Percentiles rank a stretch among this genome's conserved stretches.
These are phyloP conservation scores for Dissophora ornata DNA, from an alignment of 192 early-diverging fungal species.

Conservation along the genomic window DNA sequence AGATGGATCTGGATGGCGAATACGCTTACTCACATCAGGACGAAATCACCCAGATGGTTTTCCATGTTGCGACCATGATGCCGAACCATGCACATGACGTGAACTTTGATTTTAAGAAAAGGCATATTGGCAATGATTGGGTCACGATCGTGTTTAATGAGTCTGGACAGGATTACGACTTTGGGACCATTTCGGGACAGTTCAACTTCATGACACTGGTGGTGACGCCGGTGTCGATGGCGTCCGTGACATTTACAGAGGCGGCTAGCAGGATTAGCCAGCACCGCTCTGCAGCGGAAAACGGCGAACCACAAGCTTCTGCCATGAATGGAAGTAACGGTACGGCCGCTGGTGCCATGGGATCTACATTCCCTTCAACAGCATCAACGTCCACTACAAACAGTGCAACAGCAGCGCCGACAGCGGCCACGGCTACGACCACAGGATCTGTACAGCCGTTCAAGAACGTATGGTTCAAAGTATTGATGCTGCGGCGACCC, in stretches of 20 bases:
- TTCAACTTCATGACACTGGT: slow-evolving; percentile 98
- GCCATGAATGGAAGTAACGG: no score
- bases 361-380: background rate
- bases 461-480: slow-evolving; percentile 66
- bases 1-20: slow-evolving; percentile 85
- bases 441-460: slow-evolving; percentile 26
- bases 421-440: background rate
- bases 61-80: slow-evolving; percentile 96
- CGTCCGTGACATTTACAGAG: slow-evolving; percentile 39
- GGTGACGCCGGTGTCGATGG: slow-evolving; percentile 76
- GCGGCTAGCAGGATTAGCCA: slow-evolving; percentile 17
- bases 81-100: slow-evolving; percentile 82
- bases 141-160: slow-evolving; percentile 96
- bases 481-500: slow-evolving; percentile 72
- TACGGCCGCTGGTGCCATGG: no score
- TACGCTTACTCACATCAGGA: slow-evolving; percentile 87
- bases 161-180: slow-evolving; percentile 81
- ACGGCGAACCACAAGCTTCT: no score
- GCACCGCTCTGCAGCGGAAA: slow-evolving; percentile 23
- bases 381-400: background rate
- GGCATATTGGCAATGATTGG: slow-evolving; percentile 98
- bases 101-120: slow-evolving; percentile 86
- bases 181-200: slow-evolving; percentile 92
- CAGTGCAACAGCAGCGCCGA: background rate
- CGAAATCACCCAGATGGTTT: slow-evolving; percentile 88